phyloP scores from a whole-genome alignment of 768 basidiomycete genomes.

The Bullera alba region DNA sequence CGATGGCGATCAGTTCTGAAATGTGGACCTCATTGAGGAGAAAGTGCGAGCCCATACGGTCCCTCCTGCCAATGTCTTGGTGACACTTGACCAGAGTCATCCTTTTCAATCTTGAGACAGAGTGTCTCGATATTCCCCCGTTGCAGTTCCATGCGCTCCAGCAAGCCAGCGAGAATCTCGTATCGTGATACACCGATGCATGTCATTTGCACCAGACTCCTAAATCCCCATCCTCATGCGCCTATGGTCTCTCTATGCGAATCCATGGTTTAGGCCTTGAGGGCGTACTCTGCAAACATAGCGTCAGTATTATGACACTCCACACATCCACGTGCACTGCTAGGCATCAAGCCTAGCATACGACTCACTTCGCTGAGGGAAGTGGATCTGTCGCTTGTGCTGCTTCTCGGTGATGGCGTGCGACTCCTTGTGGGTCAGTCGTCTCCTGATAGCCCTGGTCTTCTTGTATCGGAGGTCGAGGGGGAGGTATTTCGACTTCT shows the following conservation, averaged over 20 bases:
- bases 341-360: neutral
- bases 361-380: slow-evolving; percentile 66
- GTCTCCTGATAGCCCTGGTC: slow-evolving; percentile 95
- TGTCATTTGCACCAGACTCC: neutral
- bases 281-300: slow-evolving; percentile 61
- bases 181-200: slow-evolving; percentile 22
- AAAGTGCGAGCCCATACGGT: too few relatives aligned
- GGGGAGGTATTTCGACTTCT: slow-evolving; percentile 75
- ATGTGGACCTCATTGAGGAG: too few relatives aligned
- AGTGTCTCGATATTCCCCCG: too few relatives aligned
- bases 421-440: slow-evolving; percentile 83
- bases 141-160: too few relatives aligned
- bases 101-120: too few relatives aligned
- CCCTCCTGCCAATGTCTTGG: too few relatives aligned
- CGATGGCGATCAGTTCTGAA: too few relatives aligned
- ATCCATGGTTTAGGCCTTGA: slow-evolving; percentile 59
- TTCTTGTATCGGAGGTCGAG: slow-evolving; percentile 97
- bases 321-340: neutral
- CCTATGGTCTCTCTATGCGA: neutral
- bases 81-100: too few relatives aligned
- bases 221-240: neutral
- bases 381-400: slow-evolving; percentile 88
- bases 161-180: too few relatives aligned
- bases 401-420: slow-evolving; percentile 85
- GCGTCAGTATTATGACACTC: too few relatives aligned